Percentiles rank a stretch among this genome's conserved stretches.
These are phyloP conservation scores for Hsuehochloa calcarea DNA, from an alignment of 176 grass and related monocot species.

Conservation along the genomic window DNA sequence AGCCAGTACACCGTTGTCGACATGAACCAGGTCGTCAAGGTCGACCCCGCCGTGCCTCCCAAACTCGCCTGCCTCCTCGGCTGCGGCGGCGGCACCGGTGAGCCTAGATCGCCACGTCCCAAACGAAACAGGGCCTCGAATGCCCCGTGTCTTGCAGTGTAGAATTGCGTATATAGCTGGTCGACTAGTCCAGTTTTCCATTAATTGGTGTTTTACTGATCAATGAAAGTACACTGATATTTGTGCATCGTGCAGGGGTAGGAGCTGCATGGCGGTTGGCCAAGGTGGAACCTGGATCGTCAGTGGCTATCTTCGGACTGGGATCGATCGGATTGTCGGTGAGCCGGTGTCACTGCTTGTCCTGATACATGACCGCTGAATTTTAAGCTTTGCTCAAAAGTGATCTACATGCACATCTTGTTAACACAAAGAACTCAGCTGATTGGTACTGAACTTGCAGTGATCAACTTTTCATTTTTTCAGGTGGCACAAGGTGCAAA, in stretches of 20 bases:
- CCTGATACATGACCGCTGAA: not conserved
- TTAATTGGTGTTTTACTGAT: not conserved
- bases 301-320: conserved; percentile 67
- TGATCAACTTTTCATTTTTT: not conserved
- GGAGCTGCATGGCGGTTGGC: conserved; percentile 73
- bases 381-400: not conserved
- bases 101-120: not conserved
- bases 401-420: not conserved
- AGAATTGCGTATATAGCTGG: not conserved
- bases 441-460: not conserved
- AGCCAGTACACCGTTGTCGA: conserved; percentile 83
- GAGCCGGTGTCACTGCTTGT: not conserved
- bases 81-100: conserved; percentile 62
- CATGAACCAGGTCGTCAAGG: conserved; percentile 50
- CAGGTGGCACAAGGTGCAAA: conserved; percentile 67
- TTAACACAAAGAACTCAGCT: not conserved
- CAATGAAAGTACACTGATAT: not conserved
- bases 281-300: conserved; percentile 48
- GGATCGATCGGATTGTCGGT: conserved; percentile 71
- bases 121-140: not conserved
- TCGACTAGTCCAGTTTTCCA: not conserved
- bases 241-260: conserved; percentile 35
- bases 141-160: not conserved
- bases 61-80: conserved; percentile 67
- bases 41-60: conserved; percentile 50